These are phyloP conservation scores for Trichoderma reesei DNA, from an alignment of 495 filamentous ascomycete species.

Conservation along the genomic window DNA sequence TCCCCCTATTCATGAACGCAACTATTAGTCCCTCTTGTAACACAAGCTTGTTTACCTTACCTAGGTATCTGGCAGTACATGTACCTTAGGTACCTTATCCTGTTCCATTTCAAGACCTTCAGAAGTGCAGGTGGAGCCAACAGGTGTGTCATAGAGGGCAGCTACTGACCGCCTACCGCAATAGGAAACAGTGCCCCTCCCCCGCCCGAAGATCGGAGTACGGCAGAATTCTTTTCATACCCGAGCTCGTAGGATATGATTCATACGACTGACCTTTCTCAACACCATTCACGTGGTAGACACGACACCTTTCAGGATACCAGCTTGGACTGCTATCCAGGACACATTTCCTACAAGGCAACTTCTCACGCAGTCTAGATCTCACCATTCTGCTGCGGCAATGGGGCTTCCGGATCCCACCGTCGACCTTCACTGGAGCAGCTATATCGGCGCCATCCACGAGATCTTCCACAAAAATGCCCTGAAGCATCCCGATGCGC, in stretches of 20 bases:
- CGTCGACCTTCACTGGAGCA: slow-evolving; percentile 69
- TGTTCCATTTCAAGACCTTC: too few relatives aligned
- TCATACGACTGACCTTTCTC: not conserved
- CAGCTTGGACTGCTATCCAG: not conserved
- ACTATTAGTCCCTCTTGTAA: too few relatives aligned
- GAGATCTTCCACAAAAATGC: slow-evolving; percentile 68
- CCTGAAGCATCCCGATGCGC: slow-evolving; percentile 59
- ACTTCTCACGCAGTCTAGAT: not conserved
- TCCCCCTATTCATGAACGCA: too few relatives aligned
- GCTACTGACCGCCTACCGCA: not conserved
- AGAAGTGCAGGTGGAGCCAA: too few relatives aligned
- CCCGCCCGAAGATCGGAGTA: not conserved
- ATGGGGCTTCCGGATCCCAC: slow-evolving; percentile 61
- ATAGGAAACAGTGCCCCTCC: not conserved
- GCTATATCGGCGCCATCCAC: slow-evolving; percentile 72
- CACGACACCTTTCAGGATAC: not conserved
- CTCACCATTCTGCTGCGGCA: not conserved
- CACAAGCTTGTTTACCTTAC: too few relatives aligned
- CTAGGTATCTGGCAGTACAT: too few relatives aligned
- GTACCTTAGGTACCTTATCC: too few relatives aligned
- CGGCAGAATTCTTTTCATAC: not conserved
- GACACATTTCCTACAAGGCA: not conserved
- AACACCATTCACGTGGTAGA: not conserved
- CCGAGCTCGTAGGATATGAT: not conserved
- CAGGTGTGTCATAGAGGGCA: too few relatives aligned